Conservation (phyloP, 1,284 basidiomycete species). For the Pascua guehoae region DNA sequence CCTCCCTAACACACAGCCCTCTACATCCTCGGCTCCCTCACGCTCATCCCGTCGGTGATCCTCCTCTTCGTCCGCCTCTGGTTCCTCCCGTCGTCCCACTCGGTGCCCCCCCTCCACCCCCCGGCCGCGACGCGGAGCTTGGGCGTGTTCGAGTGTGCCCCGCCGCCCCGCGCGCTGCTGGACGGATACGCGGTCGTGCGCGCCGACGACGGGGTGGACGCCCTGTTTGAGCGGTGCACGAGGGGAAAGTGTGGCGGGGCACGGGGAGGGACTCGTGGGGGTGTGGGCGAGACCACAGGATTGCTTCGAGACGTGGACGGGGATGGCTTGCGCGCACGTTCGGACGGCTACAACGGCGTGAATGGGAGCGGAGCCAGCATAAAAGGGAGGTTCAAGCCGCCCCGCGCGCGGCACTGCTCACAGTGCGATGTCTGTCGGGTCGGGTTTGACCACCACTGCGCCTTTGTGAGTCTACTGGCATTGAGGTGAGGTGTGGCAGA, state of each 20-base stretch:
- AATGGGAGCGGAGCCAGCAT: slow-evolving; percentile 29
- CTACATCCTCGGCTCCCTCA: slow-evolving; percentile 5
- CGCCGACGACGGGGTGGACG: background rate
- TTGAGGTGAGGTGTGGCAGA: no score
- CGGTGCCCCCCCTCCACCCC: slow-evolving; percentile 26
- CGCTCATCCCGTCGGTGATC: slow-evolving; percentile 20
- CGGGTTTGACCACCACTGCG: slow-evolving; percentile 46
- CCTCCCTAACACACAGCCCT: no score
- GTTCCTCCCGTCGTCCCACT: slow-evolving; percentile 35
- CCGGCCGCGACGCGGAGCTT: slow-evolving; percentile 2
- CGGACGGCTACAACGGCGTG: slow-evolving; percentile 15
- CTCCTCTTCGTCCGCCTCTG: slow-evolving; percentile 35
- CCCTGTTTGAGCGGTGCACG: slow-evolving; percentile 2
- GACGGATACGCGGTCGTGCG: background rate
- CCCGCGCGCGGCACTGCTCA: slow-evolving; percentile 41
- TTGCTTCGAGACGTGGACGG: background rate
- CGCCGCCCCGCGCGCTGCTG: slow-evolving; percentile 16
- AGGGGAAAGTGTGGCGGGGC: background rate
- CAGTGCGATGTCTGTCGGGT: slow-evolving; percentile 40
- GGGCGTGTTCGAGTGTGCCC: slow-evolving; percentile 33
- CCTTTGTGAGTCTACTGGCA: slow-evolving; percentile 27
- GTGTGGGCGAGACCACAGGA: background rate
- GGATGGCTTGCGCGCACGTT: background rate
- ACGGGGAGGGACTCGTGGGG: background rate
- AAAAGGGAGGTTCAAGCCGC: slow-evolving; percentile 40